Percentiles rank a stretch among this genome's conserved stretches.
phyloP scores from a whole-genome alignment of 1,284 basidiomycete species.

The Ceratobasidium sp. region DNA sequence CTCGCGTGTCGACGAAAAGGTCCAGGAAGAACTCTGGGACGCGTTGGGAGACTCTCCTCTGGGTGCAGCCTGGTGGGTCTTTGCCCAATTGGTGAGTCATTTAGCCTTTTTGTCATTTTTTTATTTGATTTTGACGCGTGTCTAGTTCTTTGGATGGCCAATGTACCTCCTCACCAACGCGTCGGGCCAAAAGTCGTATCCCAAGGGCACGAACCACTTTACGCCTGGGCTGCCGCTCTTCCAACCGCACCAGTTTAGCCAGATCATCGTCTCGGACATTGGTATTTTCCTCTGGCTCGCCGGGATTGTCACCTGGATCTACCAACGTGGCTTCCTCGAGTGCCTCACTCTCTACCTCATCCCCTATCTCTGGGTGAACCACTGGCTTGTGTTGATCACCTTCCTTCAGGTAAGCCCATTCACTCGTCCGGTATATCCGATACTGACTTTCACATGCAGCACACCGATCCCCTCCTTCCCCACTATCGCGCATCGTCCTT shows the following conservation, averaged over 20 bases:
- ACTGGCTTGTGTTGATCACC: slow-evolving; percentile 92
- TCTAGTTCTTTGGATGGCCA: slow-evolving; percentile 83
- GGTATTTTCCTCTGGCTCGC: slow-evolving; percentile 79
- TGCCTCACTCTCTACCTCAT: slow-evolving; percentile 84
- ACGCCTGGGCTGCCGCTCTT: slow-evolving; percentile 83
- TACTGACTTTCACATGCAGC: slow-evolving; percentile 47
- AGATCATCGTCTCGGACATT: slow-evolving; percentile 85
- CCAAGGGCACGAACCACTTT: slow-evolving; percentile 86
- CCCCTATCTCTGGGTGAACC: slow-evolving; percentile 89
- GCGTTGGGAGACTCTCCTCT: slow-evolving; percentile 93
- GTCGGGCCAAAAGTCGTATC: slow-evolving; percentile 88
- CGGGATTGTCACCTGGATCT: slow-evolving; percentile 65
- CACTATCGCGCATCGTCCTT: slow-evolving; percentile 93
- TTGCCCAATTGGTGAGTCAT: slow-evolving; percentile 69
- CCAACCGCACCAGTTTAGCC: slow-evolving; percentile 76
- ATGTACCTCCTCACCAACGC: slow-evolving; percentile 86
- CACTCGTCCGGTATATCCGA: neutral
- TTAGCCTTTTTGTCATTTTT: neutral
- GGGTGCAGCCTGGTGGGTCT: slow-evolving; percentile 67
- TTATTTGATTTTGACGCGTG: neutral
- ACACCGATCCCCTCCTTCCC: slow-evolving; percentile 93
- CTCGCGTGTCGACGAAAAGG: slow-evolving; percentile 69
- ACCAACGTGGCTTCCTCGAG: slow-evolving; percentile 72
- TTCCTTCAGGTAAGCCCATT: slow-evolving; percentile 71
- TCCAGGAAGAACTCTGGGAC: slow-evolving; percentile 83